These are phyloP conservation scores for Emergomyces orientalis DNA, from an alignment of 2,329 filamentous ascomycete genomes.

Conservation along the genomic window DNA sequence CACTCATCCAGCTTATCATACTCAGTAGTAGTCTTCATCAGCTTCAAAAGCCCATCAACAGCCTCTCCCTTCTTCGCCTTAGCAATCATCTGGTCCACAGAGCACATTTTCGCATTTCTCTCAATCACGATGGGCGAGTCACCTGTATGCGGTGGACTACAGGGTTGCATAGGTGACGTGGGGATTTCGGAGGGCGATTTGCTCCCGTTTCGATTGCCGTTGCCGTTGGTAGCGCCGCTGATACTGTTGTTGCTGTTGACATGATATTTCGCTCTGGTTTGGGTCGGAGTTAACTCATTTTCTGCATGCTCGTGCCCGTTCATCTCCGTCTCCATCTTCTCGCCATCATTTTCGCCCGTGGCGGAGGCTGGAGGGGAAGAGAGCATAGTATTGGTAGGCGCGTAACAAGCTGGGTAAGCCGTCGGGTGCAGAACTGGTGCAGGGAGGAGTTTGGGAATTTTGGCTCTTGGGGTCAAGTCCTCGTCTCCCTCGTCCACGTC, in stretches of 20 bases:
- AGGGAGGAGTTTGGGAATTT: conserved; percentile 15
- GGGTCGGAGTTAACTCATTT: conserved; percentile 11
- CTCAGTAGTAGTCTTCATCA: conserved; percentile 30
- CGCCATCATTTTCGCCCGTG: conserved; percentile 13
- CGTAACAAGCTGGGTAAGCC: conserved; percentile 9
- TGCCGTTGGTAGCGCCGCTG: neutral
- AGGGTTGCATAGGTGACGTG: conserved; percentile 29
- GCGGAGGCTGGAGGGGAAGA: conserved; percentile 18
- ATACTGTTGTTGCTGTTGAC: neutral
- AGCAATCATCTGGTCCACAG: conserved; percentile 16
- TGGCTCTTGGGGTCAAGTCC: conserved; percentile 12
- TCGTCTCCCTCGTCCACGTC: neutral
- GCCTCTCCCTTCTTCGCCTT: conserved; percentile 30
- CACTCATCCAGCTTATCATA: conserved; percentile 21
- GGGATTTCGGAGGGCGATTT: conserved; percentile 2
- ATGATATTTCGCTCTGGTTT: conserved; percentile 15
- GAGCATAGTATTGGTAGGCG: conserved; percentile 10
- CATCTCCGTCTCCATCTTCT: conserved; percentile 2
- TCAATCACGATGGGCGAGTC: conserved; percentile 15
- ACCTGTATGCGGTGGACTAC: conserved; percentile 27
- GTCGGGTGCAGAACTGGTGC: conserved; percentile 14
- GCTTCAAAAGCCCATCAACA: conserved; percentile 32
- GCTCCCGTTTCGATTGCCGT: neutral
- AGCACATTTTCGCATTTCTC: conserved; percentile 14
- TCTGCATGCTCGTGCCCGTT: neutral